Evolutionary conservation across 192 early-diverging fungal genomes (phyloP).

Genomic region (Oehlia diaphana): DNA sequence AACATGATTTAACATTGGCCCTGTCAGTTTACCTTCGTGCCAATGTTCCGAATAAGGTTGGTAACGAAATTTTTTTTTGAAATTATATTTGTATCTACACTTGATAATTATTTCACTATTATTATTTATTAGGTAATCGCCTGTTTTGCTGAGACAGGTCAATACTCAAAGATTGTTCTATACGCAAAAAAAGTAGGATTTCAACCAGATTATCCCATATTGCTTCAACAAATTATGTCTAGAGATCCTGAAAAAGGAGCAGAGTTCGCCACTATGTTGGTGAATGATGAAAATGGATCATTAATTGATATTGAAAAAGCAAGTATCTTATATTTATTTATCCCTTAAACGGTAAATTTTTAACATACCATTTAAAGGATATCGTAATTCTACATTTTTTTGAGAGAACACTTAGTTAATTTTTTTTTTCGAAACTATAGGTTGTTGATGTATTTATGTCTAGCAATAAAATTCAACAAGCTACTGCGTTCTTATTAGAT

Average conservation of each 20-base stretch:
- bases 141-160: conserved; percentile 95
- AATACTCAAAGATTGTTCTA: conserved; percentile 94
- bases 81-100: neutral
- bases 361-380: too few relatives aligned
- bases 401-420: neutral
- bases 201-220: conserved; percentile 86
- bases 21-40: conserved; percentile 94
- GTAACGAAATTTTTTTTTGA: neutral
- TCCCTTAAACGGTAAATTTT: too few relatives aligned
- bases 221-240: conserved; percentile 91
- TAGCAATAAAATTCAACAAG: conserved; percentile 93
- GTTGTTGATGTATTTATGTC: conserved; percentile 92
- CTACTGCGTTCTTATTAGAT: conserved; percentile 95
- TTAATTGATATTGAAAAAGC: conserved; percentile 80
- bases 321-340: conserved; percentile 14
- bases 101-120: neutral
- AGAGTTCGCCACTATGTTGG: conserved; percentile 88
- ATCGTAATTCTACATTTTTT: neutral
- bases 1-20: conserved; percentile 85
- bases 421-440: conserved; percentile 35
- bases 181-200: conserved; percentile 96
- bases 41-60: conserved; percentile 86
- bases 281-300: conserved; percentile 80
- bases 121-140: conserved; percentile 64
- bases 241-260: conserved; percentile 90